phyloP scores from a whole-genome alignment of 2,329 filamentous ascomycete genomes.

The Claviceps capensis region DNA sequence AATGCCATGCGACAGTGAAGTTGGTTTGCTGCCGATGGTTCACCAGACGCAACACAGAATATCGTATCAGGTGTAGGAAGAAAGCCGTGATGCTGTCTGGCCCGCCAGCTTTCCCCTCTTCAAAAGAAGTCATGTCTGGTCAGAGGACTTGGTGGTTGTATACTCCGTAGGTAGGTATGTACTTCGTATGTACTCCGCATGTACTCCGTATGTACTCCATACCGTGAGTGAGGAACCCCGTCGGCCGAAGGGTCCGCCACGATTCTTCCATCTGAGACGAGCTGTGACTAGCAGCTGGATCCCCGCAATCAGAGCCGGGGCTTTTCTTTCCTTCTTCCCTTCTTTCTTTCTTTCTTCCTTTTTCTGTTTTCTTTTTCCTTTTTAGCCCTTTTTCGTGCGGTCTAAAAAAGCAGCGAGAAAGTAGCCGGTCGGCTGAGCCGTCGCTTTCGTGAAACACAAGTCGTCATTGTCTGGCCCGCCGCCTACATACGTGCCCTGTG shows the following conservation, averaged over 20 bases:
- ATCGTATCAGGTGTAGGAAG: neutral
- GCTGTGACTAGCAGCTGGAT: neutral
- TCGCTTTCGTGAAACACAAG: no score
- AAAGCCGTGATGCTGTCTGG: neutral
- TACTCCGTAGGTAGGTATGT: no score
- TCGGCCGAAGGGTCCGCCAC: neutral
- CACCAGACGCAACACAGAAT: neutral
- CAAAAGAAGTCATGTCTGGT: neutral
- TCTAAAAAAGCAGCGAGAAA: no score
- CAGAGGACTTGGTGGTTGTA: neutral
- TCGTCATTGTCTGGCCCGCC: no score
- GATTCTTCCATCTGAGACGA: neutral
- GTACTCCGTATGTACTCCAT: no score
- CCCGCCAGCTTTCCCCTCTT: neutral
- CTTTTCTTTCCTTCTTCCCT: neutral
- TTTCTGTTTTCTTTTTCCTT: neutral
- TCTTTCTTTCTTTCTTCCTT: neutral
- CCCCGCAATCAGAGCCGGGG: neutral
- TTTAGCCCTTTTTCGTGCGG: neutral
- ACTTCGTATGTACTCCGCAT: neutral
- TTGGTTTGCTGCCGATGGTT: neutral
- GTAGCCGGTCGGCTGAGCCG: no score
- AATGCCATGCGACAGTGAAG: neutral
- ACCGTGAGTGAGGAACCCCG: neutral
- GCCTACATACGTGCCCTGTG: no score